Conservation (phyloP, 1,284 basidiomycete genomes). For the Cutaneotrichosporon sp. region DNA sequence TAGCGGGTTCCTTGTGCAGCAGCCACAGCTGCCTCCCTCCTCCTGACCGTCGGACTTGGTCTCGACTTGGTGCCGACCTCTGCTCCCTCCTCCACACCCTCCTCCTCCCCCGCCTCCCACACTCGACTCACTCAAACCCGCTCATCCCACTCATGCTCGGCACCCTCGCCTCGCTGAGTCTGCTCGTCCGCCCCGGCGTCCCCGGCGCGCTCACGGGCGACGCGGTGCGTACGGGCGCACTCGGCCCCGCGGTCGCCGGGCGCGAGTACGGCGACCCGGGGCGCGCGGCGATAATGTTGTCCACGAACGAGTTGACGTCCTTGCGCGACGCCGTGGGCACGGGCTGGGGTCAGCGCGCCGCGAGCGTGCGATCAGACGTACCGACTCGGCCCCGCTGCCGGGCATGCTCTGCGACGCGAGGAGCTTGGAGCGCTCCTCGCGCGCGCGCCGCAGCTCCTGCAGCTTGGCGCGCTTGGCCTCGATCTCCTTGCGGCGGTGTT, state of each 20-base stretch:
- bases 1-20: too few species aligned
- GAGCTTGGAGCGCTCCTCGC: conserved; percentile 47
- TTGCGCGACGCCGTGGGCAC: conserved; percentile 42
- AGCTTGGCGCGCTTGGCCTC: conserved; percentile 89
- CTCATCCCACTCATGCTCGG: conserved; percentile 23
- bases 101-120: too few species aligned
- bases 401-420: conserved; percentile 32
- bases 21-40: too few species aligned
- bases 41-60: too few species aligned
- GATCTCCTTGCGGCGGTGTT: conserved; percentile 71
- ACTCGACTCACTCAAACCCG: conserved; percentile 4
- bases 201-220: conserved; percentile 63
- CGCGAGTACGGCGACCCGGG: conserved; percentile 16
- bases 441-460: conserved; percentile 61
- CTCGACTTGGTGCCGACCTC: too few species aligned
- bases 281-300: conserved; percentile 57
- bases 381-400: conserved; percentile 8
- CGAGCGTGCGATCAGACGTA: too few species aligned
- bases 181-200: conserved; percentile 59
- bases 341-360: conserved; percentile 7
- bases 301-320: conserved; percentile 71
- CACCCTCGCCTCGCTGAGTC: conserved; percentile 49
- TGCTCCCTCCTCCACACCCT: not conserved
- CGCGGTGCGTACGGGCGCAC: not conserved
- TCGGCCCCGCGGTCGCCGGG: not conserved